phyloP scores from a whole-genome alignment of 2,329 filamentous ascomycete species.

The Teratosphaeria destructans region DNA sequence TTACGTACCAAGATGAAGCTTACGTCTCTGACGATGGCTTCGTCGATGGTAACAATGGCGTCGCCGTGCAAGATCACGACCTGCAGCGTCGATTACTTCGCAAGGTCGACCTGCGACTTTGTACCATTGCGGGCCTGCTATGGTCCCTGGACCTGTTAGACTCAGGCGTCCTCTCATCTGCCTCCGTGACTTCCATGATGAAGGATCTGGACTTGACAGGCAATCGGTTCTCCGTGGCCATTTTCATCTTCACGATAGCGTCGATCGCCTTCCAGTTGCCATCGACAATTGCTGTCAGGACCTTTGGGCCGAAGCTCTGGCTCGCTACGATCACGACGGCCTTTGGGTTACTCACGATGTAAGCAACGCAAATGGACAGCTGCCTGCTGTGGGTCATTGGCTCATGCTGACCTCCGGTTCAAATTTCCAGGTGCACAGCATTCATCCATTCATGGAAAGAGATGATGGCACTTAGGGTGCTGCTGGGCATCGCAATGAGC shows the following conservation, averaged over 20 bases:
- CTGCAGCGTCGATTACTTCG: conserved; percentile 37
- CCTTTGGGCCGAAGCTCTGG: conserved; percentile 54
- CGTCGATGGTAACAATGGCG: background rate
- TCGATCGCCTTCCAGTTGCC: conserved; percentile 60
- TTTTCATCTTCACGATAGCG: conserved; percentile 63
- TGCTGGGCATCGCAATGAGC: conserved; percentile 55
- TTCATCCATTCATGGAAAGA: conserved; percentile 58
- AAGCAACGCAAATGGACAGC: background rate
- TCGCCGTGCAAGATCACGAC: background rate
- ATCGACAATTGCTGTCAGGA: conserved; percentile 55
- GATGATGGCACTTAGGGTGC: conserved; percentile 57
- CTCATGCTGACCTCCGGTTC: background rate
- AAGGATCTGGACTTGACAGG: conserved; percentile 53
- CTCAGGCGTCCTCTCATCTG: conserved; percentile 58
- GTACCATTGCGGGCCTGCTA: conserved; percentile 60
- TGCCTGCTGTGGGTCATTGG: background rate
- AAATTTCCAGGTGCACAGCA: conserved; percentile 41
- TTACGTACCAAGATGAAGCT: background rate
- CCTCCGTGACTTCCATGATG: conserved; percentile 59
- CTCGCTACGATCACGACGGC: conserved; percentile 49
- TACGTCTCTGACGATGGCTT: background rate
- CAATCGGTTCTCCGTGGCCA: conserved; percentile 57
- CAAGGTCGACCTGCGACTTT: conserved; percentile 58
- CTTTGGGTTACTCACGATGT: conserved; percentile 55
- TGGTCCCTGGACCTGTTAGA: conserved; percentile 61